phyloP scores from a whole-genome alignment of 106 monocot genomes.

The Dendrobium huoshanense region DNA sequence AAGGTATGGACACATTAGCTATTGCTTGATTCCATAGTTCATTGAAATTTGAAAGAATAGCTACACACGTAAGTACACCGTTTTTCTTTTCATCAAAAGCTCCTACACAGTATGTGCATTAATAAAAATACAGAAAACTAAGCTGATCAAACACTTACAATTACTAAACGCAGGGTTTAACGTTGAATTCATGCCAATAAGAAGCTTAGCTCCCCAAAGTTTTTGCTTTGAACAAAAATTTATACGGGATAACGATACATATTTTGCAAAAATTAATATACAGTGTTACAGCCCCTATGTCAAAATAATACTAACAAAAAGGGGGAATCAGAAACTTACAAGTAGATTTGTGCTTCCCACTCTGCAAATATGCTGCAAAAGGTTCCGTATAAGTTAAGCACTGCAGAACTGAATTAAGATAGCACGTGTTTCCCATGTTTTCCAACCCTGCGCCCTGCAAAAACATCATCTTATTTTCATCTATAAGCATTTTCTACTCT shows the following conservation, averaged over 20 bases:
- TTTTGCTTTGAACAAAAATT: not conserved
- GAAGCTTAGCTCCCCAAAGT: not conserved
- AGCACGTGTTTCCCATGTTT: slow-evolving; percentile 95
- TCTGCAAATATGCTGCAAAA: slow-evolving; percentile 94
- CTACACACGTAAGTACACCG: not conserved
- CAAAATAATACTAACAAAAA: not conserved
- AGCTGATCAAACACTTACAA: not conserved
- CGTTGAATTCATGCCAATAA: not conserved
- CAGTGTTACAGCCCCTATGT: not conserved
- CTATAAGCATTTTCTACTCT: not conserved
- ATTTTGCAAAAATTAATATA: not conserved
- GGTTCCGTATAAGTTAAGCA: slow-evolving; percentile 98
- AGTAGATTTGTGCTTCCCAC: slow-evolving; percentile 82
- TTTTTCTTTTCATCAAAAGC: not conserved
- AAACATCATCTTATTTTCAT: too few species aligned
- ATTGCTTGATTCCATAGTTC: too few species aligned
- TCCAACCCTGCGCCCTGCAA: slow-evolving; percentile 77
- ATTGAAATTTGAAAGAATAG: not conserved
- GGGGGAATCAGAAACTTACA: slow-evolving; percentile 45
- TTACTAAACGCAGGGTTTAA: not conserved
- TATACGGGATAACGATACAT: not conserved
- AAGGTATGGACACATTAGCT: too few species aligned
- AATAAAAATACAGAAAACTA: not conserved
- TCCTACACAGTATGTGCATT: not conserved
- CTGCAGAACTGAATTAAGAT: slow-evolving; percentile 95